phyloP scores from a whole-genome alignment of 1,284 basidiomycete genomes.

The Sporisorium scitamineum region DNA sequence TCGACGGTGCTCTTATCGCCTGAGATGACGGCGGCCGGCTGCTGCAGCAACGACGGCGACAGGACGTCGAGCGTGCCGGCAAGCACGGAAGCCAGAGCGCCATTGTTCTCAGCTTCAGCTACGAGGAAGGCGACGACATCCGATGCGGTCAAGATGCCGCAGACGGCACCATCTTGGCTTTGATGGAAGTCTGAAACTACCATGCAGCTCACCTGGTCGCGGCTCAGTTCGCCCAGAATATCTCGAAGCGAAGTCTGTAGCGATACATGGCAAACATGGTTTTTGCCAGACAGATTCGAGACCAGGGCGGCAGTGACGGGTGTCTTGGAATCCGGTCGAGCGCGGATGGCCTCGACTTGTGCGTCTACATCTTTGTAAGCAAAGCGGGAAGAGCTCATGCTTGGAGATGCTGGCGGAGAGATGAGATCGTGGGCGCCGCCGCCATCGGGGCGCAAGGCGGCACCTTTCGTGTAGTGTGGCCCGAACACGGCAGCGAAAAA shows the following conservation, averaged over 20 bases:
- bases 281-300: conserved; percentile 37
- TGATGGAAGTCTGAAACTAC: conserved; percentile 23
- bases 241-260: conserved; percentile 18
- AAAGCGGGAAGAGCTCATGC: neutral
- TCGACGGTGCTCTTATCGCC: conserved; percentile 46
- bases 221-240: conserved; percentile 19
- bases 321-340: conserved; percentile 9
- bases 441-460: neutral
- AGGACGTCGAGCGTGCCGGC: conserved; percentile 19
- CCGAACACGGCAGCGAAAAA: conserved; percentile 43
- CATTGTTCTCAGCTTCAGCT: conserved; percentile 25
- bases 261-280: conserved; percentile 26
- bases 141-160: conserved; percentile 35
- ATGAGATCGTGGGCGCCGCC: conserved; percentile 5
- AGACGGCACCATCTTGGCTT: conserved; percentile 23
- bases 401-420: conserved; percentile 42
- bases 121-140: conserved; percentile 40
- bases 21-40: conserved; percentile 35
- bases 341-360: conserved; percentile 10
- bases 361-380: neutral
- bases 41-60: conserved; percentile 10
- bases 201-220: conserved; percentile 25
- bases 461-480: conserved; percentile 14
- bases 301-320: conserved; percentile 24
- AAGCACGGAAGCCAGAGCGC: conserved; percentile 18